Evolutionary conservation across 148 eudicot genomes (phyloP), one percentile per base, ranked within the genome.

Genomic region (Amaranthus cruentus): DNA sequence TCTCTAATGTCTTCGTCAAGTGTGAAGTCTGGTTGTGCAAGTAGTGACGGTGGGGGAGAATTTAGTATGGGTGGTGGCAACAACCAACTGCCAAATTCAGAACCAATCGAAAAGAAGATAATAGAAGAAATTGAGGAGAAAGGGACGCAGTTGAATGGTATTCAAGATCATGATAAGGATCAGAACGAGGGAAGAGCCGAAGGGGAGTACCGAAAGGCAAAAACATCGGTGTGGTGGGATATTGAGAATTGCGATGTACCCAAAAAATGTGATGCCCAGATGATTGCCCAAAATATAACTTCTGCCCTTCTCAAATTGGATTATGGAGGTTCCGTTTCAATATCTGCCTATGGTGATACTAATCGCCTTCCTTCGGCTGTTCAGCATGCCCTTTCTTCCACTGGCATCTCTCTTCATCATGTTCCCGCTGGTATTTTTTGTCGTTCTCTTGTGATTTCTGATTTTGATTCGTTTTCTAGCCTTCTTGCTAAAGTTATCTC

Each of bases 221-320:
- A 87, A 75, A 83, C 77, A 4, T 88, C 93, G 54, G 93, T 91
- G 44, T 88, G 96, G 96, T 91, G 93, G 96, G 96, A 91, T 73
- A 87, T 91, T 0, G 96, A 91, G 79, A 91, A 91, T 75, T 91
- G 96, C 57, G 87, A 83, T 5, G 96, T 87, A 0, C 96, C 96
- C 0, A 88, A 81, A 59, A 80, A 78, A 0, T 84, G 88, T 81
- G 93, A 91, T n/a, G 83, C 88, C 0, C 84, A 85, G 76, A 51
- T 85, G 5, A 91, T 91, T 38, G 88, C 93, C 0, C 96, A 91
- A 84, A 91, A 91, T 63, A 91, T 88, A 2, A 84, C 83, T 21
- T 77, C 84, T 0, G 91, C 96, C 3, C 73, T 91, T 0, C 74
- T 75, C 4, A 83, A 79, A n/a, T 79, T 87, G 85, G 84, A 83